Base-by-base conservation (phyloP, 495 filamentous ascomycete genomes). In the Neurospora sp. region DNA sequence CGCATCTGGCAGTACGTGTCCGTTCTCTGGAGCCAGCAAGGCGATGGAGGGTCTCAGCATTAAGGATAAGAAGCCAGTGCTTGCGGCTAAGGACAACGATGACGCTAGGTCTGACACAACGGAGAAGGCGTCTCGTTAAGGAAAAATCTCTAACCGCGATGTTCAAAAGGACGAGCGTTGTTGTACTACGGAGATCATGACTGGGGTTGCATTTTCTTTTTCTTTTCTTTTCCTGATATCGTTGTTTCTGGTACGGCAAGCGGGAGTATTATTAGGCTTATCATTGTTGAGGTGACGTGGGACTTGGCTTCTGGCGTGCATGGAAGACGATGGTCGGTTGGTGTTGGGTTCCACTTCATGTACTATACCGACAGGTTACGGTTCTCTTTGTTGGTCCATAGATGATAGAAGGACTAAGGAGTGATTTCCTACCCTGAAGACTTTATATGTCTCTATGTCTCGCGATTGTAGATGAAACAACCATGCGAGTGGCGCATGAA, bases 1-100 rank as follows among this genome's bases (percentile, higher is more conserved):
- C 1, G 1, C 48, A 59, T 35, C 54, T 66, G 54, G 27, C 14
- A 35, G 27, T 18, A 66, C 54, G 27, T 79, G 78, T 59, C 78
- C 78, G 16, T 80, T 78, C 46, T 74, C 77, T 18, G 77, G 78
- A 11, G 38, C 75, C 4, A 38, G 38, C 27, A 72, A 73, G 23
- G 40, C 44, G 9, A 74, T 74, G 71, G 54, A 42, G 31, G 71
- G 72, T 14, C 35, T 76, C 42, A 72, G 74, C 66, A 31, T 76
- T 31, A 12, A 73, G 37, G 75, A 75, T 16, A 69, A 72, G 69
- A 62, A 74, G 27, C 54, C 54, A 3, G 54, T 35, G 54, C 27
- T 35, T 14, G 27, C 54, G 27, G 54, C 54, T 37, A 18, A 35
- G 54, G 27, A 66, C 12, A 66, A 35, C 14, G 54, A 66, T 6